Base-by-base conservation (phyloP, 2,329 filamentous ascomycete genomes). In the Gyromitra esculenta region DNA sequence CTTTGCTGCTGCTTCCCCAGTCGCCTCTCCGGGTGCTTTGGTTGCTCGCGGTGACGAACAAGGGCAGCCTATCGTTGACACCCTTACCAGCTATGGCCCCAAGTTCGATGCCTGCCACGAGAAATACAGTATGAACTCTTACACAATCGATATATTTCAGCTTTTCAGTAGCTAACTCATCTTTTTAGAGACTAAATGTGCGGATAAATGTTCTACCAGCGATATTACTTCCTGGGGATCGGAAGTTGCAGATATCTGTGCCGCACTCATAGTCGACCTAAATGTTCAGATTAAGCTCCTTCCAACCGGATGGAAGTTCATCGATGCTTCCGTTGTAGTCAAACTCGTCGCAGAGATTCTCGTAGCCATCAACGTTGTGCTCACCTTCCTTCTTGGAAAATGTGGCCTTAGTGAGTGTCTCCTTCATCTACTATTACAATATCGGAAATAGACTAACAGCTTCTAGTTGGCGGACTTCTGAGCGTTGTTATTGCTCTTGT, bases 1-100 rank as follows among this genome's bases (percentile, higher is more conserved):
- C 35, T 67, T 67, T 18, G 64, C 48, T 56, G 64, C 31, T 41
- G 64, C 64, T 41, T 67, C 64, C 8, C 64, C 64, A 21, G 48
- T 67, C 41, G 64, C 64, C 35, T 5, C 64, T 25, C 48, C 64
- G n/a, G 31, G n/a, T 25, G 37, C 35, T 52, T 39, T 66, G 21
- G 31, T 21, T 54, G n/a, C 37, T 39, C 63, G 63, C 48, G 45
- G 37, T 39, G 15, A 62, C 37, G 39, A 43, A 35, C n/a, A 41
- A 21, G 11, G 48, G 25, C 39, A 21, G 8, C n/a, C 43, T 9
- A 57, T 67, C 37, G 15, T 31, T 37, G 48, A 39, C n/a, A n/a
- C 25, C 11, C 31, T 67, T 18, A 43, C 11, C 37, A 56, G 31
- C 25, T 39, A 37, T 37, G 50, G 39, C 13, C 11, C 31, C 56